Conservation (phyloP, 352 stramenopile genomes). For the Phytopythium kandeliae region DNA sequence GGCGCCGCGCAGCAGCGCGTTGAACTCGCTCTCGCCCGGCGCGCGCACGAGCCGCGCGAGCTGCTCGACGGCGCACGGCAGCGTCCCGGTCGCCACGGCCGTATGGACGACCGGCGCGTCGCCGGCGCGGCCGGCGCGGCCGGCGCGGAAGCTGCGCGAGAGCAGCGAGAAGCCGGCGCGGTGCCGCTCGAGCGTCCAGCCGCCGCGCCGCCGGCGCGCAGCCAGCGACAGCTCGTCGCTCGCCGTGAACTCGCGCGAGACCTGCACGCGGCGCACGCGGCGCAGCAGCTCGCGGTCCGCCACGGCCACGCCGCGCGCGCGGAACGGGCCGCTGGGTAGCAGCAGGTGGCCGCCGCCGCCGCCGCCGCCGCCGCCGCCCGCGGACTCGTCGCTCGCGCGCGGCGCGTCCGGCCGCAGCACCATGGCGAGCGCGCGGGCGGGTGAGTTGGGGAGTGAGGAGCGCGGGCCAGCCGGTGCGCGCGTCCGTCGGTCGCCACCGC, state of each 20-base stretch:
- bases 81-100: conserved; percentile 16
- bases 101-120: conserved; percentile 11
- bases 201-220: conserved; percentile 7
- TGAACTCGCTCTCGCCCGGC: conserved; percentile 29
- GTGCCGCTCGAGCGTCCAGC: conserved; percentile 18
- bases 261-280: conserved; percentile 17
- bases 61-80: conserved; percentile 12
- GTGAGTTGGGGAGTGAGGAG: too few species aligned
- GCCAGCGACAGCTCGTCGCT: conserved; percentile 12
- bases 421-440: too few species aligned
- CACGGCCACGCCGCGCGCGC: conserved; percentile 15
- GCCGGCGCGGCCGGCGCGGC: too few species aligned
- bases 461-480: too few species aligned
- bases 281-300: conserved; percentile 20
- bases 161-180: conserved; percentile 16
- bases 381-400: too few species aligned
- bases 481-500: too few species aligned
- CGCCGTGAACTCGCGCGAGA: conserved; percentile 10
- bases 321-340: background rate
- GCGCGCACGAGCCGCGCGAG: conserved; percentile 19
- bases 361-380: too few species aligned
- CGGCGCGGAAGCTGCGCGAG: too few species aligned
- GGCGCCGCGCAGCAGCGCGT: conserved; percentile 18
- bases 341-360: too few species aligned
- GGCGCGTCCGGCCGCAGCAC: too few species aligned